Evolutionary conservation across 306 rosid genomes (phyloP).

Genomic region (Elaeagnus macrophylla): DNA sequence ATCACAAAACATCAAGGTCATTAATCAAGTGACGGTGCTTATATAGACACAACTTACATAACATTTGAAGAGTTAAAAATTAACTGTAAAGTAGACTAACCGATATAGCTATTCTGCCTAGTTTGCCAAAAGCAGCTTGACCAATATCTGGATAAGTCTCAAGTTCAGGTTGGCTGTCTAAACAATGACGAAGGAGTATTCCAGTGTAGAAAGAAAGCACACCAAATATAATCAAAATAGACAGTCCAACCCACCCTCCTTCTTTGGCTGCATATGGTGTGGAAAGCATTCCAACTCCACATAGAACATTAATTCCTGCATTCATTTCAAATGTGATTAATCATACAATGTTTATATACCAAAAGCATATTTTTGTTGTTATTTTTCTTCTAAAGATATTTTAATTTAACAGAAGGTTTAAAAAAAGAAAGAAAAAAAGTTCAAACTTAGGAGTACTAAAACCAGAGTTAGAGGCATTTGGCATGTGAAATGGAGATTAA

Average conservation of each 20-base stretch:
- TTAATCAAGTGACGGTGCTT: background rate
- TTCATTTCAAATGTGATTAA: background rate
- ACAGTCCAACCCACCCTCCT: conserved; percentile 92
- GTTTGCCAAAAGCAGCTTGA: conserved; percentile 87
- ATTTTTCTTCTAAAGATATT: too few species aligned
- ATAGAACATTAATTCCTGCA: conserved; percentile 83
- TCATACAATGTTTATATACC: background rate
- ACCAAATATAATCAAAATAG: conserved; percentile 57
- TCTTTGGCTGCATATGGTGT: conserved; percentile 84
- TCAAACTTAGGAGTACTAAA: too few species aligned
- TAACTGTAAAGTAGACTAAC: conserved; percentile 45
- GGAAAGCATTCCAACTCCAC: conserved; percentile 93
- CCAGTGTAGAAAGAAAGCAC: conserved; percentile 89
- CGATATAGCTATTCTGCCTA: conserved; percentile 71
- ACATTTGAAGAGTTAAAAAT: background rate
- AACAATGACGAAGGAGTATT: conserved; percentile 65
- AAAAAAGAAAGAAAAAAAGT: too few species aligned
- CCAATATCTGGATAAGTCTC: conserved; percentile 99
- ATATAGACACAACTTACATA: background rate
- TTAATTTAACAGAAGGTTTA: too few species aligned
- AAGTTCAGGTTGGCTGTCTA: conserved; percentile 87
- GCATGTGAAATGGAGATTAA: too few species aligned
- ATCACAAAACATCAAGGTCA: conserved; percentile 11
- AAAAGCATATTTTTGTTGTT: too few species aligned
- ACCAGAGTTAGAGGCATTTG: too few species aligned